A percentile compares a stretch with the other conserved stretches of the same genome.
Conservation (phyloP, 352 stramenopile genomes). For the Phytophthora brassicae region DNA sequence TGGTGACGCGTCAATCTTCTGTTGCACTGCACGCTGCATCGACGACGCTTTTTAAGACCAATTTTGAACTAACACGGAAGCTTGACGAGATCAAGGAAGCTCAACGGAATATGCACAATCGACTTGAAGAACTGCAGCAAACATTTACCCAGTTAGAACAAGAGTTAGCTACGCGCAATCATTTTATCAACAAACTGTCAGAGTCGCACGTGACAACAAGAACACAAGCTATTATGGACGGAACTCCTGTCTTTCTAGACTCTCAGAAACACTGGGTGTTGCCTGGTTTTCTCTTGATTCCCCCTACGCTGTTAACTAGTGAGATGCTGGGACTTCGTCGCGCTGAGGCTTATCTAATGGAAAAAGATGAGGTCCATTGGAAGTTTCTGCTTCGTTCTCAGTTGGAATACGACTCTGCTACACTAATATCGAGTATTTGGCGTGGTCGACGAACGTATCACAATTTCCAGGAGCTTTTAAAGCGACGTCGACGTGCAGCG, state of each 20-base stretch:
- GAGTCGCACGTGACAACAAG: slow-evolving; percentile 49
- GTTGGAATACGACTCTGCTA: slow-evolving; percentile 46
- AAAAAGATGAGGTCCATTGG: slow-evolving; percentile 63
- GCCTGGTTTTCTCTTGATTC: slow-evolving; percentile 38
- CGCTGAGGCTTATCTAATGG: slow-evolving; percentile 67
- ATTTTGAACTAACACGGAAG: slow-evolving; percentile 60
- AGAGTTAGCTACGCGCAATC: slow-evolving; percentile 47
- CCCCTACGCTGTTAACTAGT: slow-evolving; percentile 16
- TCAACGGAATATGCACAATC: slow-evolving; percentile 43
- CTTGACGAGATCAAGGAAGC: slow-evolving; percentile 49
- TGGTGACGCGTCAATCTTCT: slow-evolving; percentile 1
- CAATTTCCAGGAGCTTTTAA: slow-evolving; percentile 36
- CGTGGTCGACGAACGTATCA: slow-evolving; percentile 30
- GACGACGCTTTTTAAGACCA: slow-evolving; percentile 54
- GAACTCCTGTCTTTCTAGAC: slow-evolving; percentile 57
- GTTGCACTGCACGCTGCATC: slow-evolving; percentile 14
- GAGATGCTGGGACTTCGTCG: slow-evolving; percentile 53
- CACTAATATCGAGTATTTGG: slow-evolving; percentile 47
- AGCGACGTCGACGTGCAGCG: slow-evolving; percentile 38
- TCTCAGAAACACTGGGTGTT: slow-evolving; percentile 70
- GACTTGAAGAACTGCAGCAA: slow-evolving; percentile 32
- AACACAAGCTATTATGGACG: slow-evolving; percentile 69
- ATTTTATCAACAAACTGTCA: slow-evolving; percentile 59
- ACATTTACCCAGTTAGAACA: slow-evolving; percentile 24
- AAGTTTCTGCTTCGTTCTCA: slow-evolving; percentile 49